Evolutionary conservation across 2,329 filamentous ascomycete genomes (phyloP).

Genomic region (Fusarium continuum): DNA sequence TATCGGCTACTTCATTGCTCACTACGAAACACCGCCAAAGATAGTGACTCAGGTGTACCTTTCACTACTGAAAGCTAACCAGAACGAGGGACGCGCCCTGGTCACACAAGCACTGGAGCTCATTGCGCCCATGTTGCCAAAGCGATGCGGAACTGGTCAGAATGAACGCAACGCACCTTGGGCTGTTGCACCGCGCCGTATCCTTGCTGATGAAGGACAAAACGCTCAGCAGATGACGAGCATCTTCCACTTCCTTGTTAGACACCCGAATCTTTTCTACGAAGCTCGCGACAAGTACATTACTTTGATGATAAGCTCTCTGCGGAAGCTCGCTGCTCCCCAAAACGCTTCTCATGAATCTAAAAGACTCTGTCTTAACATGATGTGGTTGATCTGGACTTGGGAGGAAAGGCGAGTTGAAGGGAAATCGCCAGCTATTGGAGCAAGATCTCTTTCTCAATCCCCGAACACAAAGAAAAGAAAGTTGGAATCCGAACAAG

Average conservation of each 20-base stretch:
- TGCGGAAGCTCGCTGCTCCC: slow-evolving; percentile 86
- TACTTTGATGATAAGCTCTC: slow-evolving; percentile 84
- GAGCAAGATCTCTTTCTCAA: slow-evolving; percentile 60
- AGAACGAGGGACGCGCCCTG: slow-evolving; percentile 90
- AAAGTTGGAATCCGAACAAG: slow-evolving; percentile 72
- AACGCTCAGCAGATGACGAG: slow-evolving; percentile 96
- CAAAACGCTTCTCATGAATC: slow-evolving; percentile 89
- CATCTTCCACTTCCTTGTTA: slow-evolving; percentile 96
- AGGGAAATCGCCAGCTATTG: slow-evolving; percentile 52
- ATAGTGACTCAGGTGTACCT: slow-evolving; percentile 96
- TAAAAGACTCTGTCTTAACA: slow-evolving; percentile 87
- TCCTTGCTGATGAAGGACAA: slow-evolving; percentile 91
- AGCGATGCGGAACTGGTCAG: slow-evolving; percentile 74
- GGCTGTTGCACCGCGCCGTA: slow-evolving; percentile 89
- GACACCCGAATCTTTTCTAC: slow-evolving; percentile 92
- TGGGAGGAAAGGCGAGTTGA: slow-evolving; percentile 90
- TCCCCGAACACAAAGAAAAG: slow-evolving; percentile 81
- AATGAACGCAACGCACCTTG: slow-evolving; percentile 82
- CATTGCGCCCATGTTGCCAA: slow-evolving; percentile 91
- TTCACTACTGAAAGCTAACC: slow-evolving; percentile 88
- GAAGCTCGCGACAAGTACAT: slow-evolving; percentile 93
- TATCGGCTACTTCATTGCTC: slow-evolving; percentile 96
- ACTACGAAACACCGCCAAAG: slow-evolving; percentile 95
- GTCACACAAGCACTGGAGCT: slow-evolving; percentile 95
- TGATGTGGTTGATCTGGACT: slow-evolving; percentile 89